phyloP scores from a whole-genome alignment of 2,329 filamentous ascomycete genomes.

The Neodidymelliopsis sp. region DNA sequence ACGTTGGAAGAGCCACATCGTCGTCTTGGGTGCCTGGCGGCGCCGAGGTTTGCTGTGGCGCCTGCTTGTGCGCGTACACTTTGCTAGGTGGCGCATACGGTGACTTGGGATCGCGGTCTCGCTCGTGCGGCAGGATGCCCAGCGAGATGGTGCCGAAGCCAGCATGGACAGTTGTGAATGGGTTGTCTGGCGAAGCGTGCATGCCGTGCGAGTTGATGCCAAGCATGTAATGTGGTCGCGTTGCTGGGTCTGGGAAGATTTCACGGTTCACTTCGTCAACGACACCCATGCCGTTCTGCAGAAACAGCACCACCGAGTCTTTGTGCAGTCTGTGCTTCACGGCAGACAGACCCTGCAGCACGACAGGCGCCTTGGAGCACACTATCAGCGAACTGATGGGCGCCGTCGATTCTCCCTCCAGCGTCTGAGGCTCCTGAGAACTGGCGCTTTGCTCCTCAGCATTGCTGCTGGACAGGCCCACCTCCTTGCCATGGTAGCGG shows the following conservation, averaged over 20 bases:
- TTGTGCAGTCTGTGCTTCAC: conserved; percentile 72
- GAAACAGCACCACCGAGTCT: conserved; percentile 74
- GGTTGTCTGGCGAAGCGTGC: conserved; percentile 50
- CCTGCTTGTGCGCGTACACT: conserved; percentile 14
- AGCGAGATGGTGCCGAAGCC: conserved; percentile 67
- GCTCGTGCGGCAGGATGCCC: conserved; percentile 57
- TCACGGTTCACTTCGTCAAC: conserved; percentile 77
- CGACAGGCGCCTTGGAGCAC: conserved; percentile 75
- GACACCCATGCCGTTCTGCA: conserved; percentile 84
- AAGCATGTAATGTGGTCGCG: conserved; percentile 77
- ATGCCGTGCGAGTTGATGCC: conserved; percentile 70
- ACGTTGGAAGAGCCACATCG: conserved; percentile 19
- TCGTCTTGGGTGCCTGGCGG: conserved; percentile 25
- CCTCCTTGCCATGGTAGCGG: conserved; percentile 50
- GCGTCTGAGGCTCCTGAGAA: conserved; percentile 2
- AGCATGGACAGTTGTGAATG: conserved; percentile 64
- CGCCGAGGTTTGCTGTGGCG: conserved; percentile 11
- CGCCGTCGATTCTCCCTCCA: conserved; percentile 46
- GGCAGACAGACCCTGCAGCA: conserved; percentile 69
- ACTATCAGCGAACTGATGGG: conserved; percentile 79
- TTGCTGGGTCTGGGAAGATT: conserved; percentile 71
- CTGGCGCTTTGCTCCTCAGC: neutral
- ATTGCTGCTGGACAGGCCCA: conserved; percentile 26
- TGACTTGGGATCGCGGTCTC: conserved; percentile 31
- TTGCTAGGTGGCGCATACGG: conserved; percentile 33